phyloP scores from a whole-genome alignment of 2,329 filamentous ascomycete genomes.

The Chaetomium sp. region DNA sequence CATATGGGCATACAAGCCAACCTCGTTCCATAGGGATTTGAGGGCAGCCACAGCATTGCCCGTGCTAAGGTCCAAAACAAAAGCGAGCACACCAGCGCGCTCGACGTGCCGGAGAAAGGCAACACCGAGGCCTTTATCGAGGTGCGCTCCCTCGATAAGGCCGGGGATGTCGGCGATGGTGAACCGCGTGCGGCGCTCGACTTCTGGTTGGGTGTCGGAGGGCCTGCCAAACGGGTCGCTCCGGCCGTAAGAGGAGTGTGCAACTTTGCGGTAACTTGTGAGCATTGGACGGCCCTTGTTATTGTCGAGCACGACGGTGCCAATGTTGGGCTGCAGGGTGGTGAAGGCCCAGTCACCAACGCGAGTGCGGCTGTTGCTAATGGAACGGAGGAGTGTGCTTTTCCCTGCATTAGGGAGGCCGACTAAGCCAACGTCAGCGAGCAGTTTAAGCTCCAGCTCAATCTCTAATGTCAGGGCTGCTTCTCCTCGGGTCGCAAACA shows the following conservation, averaged over 20 bases:
- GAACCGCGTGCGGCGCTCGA: slow-evolving; percentile 65
- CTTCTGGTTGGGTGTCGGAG: slow-evolving; percentile 40
- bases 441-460: slow-evolving; percentile 85
- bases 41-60: slow-evolving; percentile 75
- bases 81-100: slow-evolving; percentile 84
- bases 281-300: slow-evolving; percentile 66
- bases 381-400: slow-evolving; percentile 78
- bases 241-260: slow-evolving; percentile 33
- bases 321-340: slow-evolving; percentile 89
- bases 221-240: slow-evolving; percentile 28
- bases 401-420: slow-evolving; percentile 95
- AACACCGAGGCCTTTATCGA: slow-evolving; percentile 84
- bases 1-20: slow-evolving; percentile 76
- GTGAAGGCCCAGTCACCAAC: slow-evolving; percentile 97
- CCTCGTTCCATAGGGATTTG: slow-evolving; percentile 81
- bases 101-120: slow-evolving; percentile 93
- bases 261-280: slow-evolving; percentile 33
- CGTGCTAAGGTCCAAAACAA: slow-evolving; percentile 79
- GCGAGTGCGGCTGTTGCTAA: slow-evolving; percentile 82
- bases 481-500: slow-evolving; percentile 85
- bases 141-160: slow-evolving; percentile 83
- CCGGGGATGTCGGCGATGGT: slow-evolving; percentile 95
- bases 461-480: slow-evolving; percentile 70
- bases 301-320: slow-evolving; percentile 88
- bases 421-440: slow-evolving; percentile 91